A percentile compares a stretch with the other conserved stretches of the same genome.
Evolutionary conservation across 1,284 basidiomycete species (phyloP).

Genomic region (Ustilago loliicola): DNA sequence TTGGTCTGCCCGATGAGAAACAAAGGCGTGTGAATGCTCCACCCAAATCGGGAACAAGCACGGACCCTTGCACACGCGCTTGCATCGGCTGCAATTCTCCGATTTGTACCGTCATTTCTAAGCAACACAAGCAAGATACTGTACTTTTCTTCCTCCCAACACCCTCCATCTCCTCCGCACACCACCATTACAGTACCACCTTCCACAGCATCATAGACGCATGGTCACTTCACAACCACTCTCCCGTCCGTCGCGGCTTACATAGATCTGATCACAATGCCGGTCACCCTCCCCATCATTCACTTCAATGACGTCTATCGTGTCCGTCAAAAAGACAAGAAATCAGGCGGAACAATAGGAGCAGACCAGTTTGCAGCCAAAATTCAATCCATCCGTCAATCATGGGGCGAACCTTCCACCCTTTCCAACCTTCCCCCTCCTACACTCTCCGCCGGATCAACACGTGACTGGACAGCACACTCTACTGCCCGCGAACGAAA

Average conservation of each 20-base stretch:
- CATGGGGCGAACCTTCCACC: constrained; percentile 53
- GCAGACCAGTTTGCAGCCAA: constrained; percentile 73
- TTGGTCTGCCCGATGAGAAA: constrained; percentile 9
- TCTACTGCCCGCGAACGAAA: constrained; percentile 37
- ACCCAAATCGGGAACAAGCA: constrained; percentile 3
- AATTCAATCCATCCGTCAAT: constrained; percentile 51
- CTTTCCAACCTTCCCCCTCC: constrained; percentile 29
- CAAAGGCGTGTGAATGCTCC: constrained; percentile 19
- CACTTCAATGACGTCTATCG: constrained; percentile 67
- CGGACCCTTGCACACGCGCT: neutral
- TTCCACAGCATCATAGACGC: neutral
- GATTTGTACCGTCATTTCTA: neutral
- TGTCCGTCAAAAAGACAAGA: constrained; percentile 53
- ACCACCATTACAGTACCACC: neutral
- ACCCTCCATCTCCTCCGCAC: neutral
- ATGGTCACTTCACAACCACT: neutral
- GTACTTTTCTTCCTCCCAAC: neutral
- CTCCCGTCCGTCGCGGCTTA: neutral
- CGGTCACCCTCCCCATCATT: constrained; percentile 54
- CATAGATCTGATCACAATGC: constrained; percentile 22
- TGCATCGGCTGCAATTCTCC: neutral
- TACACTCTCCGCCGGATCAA: constrained; percentile 6
- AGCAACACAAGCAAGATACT: too few species aligned
- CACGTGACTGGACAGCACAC: constrained; percentile 35
- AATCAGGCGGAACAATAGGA: constrained; percentile 41